Evolutionary conservation across 208 protist genomes (phyloP), one percentile per base, ranked within the genome.

Genomic region (Trypanosoma caninum): DNA sequence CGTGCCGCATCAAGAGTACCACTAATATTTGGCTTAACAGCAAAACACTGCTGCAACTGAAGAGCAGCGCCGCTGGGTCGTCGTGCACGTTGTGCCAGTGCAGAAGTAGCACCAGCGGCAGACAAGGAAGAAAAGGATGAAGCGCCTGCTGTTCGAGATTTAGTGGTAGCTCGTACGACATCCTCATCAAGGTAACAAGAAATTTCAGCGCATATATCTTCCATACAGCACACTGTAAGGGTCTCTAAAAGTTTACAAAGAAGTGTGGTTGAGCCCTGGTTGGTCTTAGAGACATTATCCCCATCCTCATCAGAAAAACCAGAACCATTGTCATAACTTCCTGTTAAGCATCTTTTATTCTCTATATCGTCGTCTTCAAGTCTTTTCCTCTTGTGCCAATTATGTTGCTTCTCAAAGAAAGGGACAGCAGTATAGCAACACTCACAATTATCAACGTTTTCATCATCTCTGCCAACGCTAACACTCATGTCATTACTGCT

Each of bases 1-100:
- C 89, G 84, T 8, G 79, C 65, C 5, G 72, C 74, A 44, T 91
- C 83, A 25, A 95, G 77, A 35, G 79, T 75, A 33, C 82, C 84
- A 13, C 66, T 73, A 8, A 62, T 41, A 10, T 70, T 71, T 16
- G 79, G 68, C 46, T 79, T 59, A 4, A 93, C 79, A 13, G 77
- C 72, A 60, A 95, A 95, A 52, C 76, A 90, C 37, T 75, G 78
- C 41, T 80, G 72, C 13, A 89, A 52, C 16, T 85, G 70, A 22
- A 83, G 56, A 13, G 79, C 40, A 1, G 35, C 48, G 2, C 40
- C 23, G 2, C 54, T 47, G 9, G 64, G 33, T 8, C 62, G 59
- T 47, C 55, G 55, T 37, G 18, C 34, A 33, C 31, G 31, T 27
- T 40, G 41, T 3, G 0, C 48, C 30, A 56, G 53, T 2, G n/a